Evolutionary conservation across 768 basidiomycete species (phyloP).

Genomic region (Suillus variegatus): DNA sequence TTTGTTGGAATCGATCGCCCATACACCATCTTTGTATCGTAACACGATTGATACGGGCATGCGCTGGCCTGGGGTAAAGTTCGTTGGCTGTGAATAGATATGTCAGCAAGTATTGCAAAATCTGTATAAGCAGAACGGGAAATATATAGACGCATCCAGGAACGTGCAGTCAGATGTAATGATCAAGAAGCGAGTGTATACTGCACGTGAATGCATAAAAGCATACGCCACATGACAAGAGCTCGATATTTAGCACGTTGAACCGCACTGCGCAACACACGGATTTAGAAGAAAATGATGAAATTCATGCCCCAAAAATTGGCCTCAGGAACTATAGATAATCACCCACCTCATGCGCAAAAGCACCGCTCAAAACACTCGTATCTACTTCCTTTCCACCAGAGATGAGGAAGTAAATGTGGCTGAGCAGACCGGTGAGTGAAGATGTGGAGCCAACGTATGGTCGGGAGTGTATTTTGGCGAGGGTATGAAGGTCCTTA

Average conservation of each 20-base stretch:
- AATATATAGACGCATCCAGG: not conserved
- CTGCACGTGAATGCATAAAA: not conserved
- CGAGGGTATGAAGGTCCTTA: conserved; percentile 68
- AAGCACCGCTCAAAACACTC: conserved; percentile 58
- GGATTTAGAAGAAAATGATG: not conserved
- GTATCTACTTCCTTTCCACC: conserved; percentile 67
- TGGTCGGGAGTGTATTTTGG: conserved; percentile 52
- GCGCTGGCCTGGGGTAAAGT: conserved; percentile 77
- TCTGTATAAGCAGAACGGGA: not conserved
- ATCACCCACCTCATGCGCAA: conserved; percentile 54
- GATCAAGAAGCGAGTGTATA: not conserved
- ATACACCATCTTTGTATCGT: conserved; percentile 64
- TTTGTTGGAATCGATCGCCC: conserved; percentile 62
- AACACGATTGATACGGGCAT: conserved; percentile 74
- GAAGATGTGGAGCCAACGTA: conserved; percentile 93
- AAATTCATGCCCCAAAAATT: not conserved
- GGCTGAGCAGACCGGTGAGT: conserved; percentile 77
- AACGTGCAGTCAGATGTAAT: not conserved
- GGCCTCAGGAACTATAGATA: not conserved
- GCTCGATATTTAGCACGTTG: not conserved
- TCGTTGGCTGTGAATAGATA: conserved; percentile 42
- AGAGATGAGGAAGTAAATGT: conserved; percentile 88
- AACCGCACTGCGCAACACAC: not conserved
- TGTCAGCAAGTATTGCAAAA: conserved; percentile 3
- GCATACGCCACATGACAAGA: not conserved